Conservation (phyloP, 495 filamentous ascomycete genomes). For the Chaetomium tenue region DNA sequence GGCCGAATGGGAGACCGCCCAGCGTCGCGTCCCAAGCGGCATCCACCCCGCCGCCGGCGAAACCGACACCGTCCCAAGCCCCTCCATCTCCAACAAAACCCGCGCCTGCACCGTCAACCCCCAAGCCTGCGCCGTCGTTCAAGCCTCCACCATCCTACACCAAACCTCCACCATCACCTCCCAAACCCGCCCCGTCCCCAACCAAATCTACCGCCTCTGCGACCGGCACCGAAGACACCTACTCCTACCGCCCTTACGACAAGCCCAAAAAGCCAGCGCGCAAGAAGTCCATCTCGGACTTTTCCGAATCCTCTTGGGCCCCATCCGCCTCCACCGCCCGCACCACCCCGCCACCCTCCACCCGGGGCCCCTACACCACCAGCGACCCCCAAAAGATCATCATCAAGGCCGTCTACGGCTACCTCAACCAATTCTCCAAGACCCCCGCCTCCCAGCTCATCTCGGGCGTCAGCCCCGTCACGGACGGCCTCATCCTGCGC, state of each 20-base stretch:
- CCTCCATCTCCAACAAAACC: constrained; percentile 21
- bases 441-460: constrained; percentile 80
- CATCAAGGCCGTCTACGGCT: constrained; percentile 85
- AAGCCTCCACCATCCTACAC: constrained; percentile 45
- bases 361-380: constrained; percentile 71
- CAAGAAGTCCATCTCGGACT: constrained; percentile 59
- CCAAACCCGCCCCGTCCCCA: constrained; percentile 27
- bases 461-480: constrained; percentile 69
- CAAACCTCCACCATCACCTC: constrained; percentile 18
- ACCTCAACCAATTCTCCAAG: constrained; percentile 77
- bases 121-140: constrained; percentile 28
- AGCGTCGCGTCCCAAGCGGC: constrained; percentile 33
- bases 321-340: constrained; percentile 78
- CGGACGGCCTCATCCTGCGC: constrained; percentile 79
- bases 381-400: constrained; percentile 93
- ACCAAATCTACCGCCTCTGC: constrained; percentile 48
- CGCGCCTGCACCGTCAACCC: constrained; percentile 13
- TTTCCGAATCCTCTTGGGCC: constrained; percentile 82
- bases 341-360: constrained; percentile 78
- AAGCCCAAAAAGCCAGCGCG: constrained; percentile 56
- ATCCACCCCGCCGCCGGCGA: constrained; percentile 22
- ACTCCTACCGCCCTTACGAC: constrained; percentile 85
- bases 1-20: constrained; percentile 50
- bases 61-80: constrained; percentile 18
- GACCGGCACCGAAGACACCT: constrained; percentile 60